Conservation (phyloP, 2,329 filamentous ascomycete species). For the Fusarium penzigii region DNA sequence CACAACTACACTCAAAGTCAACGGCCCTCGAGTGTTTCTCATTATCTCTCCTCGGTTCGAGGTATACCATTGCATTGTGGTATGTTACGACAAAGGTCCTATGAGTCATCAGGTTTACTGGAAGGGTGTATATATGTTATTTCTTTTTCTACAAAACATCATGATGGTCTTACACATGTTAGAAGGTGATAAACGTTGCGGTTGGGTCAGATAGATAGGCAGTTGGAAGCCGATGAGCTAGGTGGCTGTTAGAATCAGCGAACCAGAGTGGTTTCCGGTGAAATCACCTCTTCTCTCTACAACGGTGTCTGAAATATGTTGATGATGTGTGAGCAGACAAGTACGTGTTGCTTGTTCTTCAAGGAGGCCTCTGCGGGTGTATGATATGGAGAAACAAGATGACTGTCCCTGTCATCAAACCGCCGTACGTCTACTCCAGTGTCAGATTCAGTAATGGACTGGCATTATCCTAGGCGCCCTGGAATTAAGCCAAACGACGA, state of each 20-base stretch:
- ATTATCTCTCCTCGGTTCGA: slow-evolving; percentile 9
- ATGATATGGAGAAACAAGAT: no score
- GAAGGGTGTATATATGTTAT: not conserved
- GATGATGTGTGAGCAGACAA: no score
- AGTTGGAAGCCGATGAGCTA: not conserved
- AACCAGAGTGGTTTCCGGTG: not conserved
- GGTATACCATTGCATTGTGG: slow-evolving; percentile 14
- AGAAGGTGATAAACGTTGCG: not conserved
- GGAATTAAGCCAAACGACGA: no score
- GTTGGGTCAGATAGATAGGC: not conserved
- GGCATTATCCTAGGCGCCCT: no score
- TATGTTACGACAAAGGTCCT: not conserved
- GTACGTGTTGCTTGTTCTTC: no score
- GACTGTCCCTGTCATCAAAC: no score
- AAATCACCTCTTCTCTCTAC: no score
- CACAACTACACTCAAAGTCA: slow-evolving; percentile 5
- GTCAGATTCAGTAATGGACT: no score
- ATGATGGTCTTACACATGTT: not conserved
- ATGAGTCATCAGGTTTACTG: not conserved
- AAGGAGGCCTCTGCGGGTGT: no score
- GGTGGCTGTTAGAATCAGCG: not conserved
- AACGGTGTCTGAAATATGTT: no score
- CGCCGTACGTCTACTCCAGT: no score
- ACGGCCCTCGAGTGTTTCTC: slow-evolving; percentile 12
- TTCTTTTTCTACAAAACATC: not conserved